Evolutionary conservation across 495 filamentous ascomycete genomes (phyloP).

Genomic region (Trypethelium eluteriae): DNA sequence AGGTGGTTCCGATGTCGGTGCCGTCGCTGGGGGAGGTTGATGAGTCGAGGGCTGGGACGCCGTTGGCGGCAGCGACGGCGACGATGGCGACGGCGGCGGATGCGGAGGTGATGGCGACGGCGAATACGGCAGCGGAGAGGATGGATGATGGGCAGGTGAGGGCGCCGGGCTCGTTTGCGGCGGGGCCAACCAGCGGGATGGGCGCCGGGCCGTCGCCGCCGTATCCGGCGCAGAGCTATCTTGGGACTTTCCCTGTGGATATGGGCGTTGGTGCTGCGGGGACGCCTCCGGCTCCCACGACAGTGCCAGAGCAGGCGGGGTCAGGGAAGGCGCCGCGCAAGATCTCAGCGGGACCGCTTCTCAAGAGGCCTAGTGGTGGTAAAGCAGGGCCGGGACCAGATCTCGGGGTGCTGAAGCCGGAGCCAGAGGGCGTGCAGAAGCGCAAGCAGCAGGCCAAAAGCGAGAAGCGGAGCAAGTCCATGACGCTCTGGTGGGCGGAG

Average conservation of each 20-base stretch:
- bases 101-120: neutral
- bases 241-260: neutral
- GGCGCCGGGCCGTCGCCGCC: neutral
- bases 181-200: neutral
- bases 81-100: neutral
- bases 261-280: neutral
- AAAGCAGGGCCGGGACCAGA: constrained; percentile 14
- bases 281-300: neutral
- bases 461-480: constrained; percentile 31
- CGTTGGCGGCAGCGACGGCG: neutral
- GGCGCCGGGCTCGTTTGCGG: neutral
- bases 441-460: constrained; percentile 19
- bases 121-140: neutral
- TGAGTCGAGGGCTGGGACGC: constrained; percentile 14
- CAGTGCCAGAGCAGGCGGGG: too few relatives aligned
- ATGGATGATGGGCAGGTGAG: constrained; percentile 10
- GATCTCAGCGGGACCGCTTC: constrained; percentile 16
- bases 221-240: neutral
- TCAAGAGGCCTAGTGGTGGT: neutral
- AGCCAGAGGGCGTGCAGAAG: constrained; percentile 15
- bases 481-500: constrained; percentile 36
- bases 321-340: neutral
- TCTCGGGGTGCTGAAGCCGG: constrained; percentile 3
- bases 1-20: neutral
- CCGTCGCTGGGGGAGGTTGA: constrained; percentile 4